A percentile compares a stretch with the other conserved stretches of the same genome.
Evolutionary conservation across 257 asterid genomes (phyloP).

Genomic region (Jaltomata sinuosa): DNA sequence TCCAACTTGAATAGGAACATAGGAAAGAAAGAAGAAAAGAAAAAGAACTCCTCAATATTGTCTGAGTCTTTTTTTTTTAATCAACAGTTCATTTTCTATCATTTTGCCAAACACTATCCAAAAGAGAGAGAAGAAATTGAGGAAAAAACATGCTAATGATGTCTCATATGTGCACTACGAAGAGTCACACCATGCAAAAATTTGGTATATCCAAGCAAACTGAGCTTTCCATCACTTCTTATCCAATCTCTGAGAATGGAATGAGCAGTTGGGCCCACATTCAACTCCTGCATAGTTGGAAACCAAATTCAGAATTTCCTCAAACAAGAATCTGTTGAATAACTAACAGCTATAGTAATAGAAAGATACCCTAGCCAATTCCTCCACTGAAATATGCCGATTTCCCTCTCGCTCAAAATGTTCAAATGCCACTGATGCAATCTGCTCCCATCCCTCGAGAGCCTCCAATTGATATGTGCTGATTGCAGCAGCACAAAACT

Average conservation of each 20-base stretch:
- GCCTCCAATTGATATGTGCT: constrained; percentile 91
- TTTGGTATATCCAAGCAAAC: constrained; percentile 74
- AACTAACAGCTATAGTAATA: neutral
- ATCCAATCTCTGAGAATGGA: constrained; percentile 73
- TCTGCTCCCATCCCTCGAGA: constrained; percentile 70
- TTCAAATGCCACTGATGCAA: constrained; percentile 62
- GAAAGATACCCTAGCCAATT: constrained; percentile 63
- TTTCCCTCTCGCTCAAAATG: constrained; percentile 78
- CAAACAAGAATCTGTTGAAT: neutral
- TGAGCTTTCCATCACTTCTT: constrained; percentile 63
- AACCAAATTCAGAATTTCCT: neutral
- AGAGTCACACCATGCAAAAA: constrained; percentile 89
- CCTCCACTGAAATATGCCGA: constrained; percentile 71
- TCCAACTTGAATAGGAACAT: neutral
- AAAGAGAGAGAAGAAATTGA: no score
- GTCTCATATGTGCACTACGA: constrained; percentile 68
- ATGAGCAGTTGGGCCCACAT: constrained; percentile 66
- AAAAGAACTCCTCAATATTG: no score
- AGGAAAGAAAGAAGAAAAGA: neutral
- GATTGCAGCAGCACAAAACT: constrained; percentile 85
- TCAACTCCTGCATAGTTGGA: constrained; percentile 52
- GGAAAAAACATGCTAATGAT: constrained; percentile 26
- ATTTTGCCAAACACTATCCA: neutral
- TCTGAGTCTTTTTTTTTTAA: neutral
- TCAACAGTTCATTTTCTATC: neutral